Evolutionary conservation across 176 grass and related monocot genomes (phyloP).

Genomic region (Coix lacrymajobi): DNA sequence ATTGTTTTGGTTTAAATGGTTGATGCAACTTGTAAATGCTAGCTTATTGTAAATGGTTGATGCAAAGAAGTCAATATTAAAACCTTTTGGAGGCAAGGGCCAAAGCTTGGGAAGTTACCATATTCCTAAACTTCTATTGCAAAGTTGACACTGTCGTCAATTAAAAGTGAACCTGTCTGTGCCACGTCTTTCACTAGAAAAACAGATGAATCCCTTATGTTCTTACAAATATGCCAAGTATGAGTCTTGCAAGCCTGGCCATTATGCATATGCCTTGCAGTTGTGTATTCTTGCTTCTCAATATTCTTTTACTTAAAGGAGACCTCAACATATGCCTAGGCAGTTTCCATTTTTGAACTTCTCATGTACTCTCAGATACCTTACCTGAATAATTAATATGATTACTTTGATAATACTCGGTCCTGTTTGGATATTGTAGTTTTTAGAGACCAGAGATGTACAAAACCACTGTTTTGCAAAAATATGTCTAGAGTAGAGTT

Average conservation of each 20-base stretch:
- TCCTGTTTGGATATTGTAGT: background rate
- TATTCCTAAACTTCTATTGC: too few relatives aligned
- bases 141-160: too few relatives aligned
- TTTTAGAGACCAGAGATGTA: background rate
- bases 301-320: too few relatives aligned
- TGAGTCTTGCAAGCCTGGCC: too few relatives aligned
- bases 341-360: background rate
- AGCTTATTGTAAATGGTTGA: background rate
- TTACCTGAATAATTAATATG: background rate
- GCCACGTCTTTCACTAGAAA: too few relatives aligned
- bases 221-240: too few relatives aligned
- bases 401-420: background rate
- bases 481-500: background rate
- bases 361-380: background rate
- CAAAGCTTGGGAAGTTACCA: too few relatives aligned
- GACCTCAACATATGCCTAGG: background rate
- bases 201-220: too few relatives aligned
- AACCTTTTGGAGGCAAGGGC: background rate
- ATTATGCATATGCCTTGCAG: too few relatives aligned
- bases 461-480: background rate
- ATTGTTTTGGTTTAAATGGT: background rate
- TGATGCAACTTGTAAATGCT: background rate
- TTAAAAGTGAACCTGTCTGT: too few relatives aligned
- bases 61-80: background rate
- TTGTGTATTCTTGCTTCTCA: too few relatives aligned